Base-by-base conservation (phyloP, 1,284 basidiomycete genomes). In the Cryptococcus wingfieldii region DNA sequence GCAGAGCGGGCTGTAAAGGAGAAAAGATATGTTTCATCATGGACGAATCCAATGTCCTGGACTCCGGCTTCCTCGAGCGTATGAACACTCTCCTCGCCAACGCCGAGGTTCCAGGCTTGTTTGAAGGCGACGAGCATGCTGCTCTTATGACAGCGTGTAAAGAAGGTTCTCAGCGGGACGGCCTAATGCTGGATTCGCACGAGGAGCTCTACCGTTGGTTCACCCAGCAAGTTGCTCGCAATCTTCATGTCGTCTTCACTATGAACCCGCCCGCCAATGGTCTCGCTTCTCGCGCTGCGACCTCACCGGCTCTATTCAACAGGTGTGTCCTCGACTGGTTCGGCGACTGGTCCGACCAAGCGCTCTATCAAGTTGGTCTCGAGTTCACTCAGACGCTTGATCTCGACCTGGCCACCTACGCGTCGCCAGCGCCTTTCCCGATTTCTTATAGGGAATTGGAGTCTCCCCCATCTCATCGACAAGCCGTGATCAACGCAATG, bases 21-120 rank as follows among this genome's bases (percentile, higher is more conserved):
- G 96, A 99, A 78, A 98, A 98, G 79, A 89, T 99, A 42, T 98
- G 93, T 73, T 99, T 98, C 82, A 98, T 98, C 77, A 98, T 99
- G 94, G 96, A 99, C 76, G 96, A 99, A 76, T 96, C 92, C 1
- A 98, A 99, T 69, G 94, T 98, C 28, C 86, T 98, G 39, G 95
- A 98, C 74, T 93, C 96, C 5, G 96, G 96, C 54, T 98, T 98
- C 82, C 80, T 99, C 59, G 96, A 99, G 74, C 86, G 96, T 37
- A 98, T 99, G 92, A 99, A 99, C 76, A 99, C 94, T 0, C 84
- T 99, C 4, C 84, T 99, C 13, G 97, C 96, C 41, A 99, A 99
- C 69, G 95, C 95, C n/a, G 96, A 99, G 76, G 95, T 99, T 16
- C 96, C 96, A 0, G 96, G 97, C 73, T 82, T 99, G 13, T 99